Conservation (phyloP, 805 yeast genomes). For the Candida andamanensis region DNA sequence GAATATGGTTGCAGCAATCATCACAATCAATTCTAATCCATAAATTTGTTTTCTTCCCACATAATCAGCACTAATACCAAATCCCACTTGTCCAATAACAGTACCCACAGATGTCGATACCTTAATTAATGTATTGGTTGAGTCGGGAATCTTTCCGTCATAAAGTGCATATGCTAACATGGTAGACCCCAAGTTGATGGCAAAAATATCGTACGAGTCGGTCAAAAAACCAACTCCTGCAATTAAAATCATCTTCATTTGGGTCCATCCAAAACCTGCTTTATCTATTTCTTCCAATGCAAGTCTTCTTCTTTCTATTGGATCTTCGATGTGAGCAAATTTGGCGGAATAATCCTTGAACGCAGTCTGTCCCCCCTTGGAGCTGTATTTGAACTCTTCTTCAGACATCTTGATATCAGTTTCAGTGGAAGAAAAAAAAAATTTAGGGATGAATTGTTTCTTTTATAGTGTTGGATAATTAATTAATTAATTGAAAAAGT, state of each 20-base stretch:
- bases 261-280: constrained; percentile 78
- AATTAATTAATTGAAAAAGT: too few relatives aligned
- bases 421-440: too few relatives aligned
- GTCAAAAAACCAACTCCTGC: constrained; percentile 94
- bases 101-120: constrained; percentile 93
- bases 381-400: neutral
- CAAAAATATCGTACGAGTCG: constrained; percentile 89
- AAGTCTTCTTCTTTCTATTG: constrained; percentile 79
- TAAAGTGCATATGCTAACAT: constrained; percentile 79
- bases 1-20: constrained; percentile 72
- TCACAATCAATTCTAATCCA: constrained; percentile 80
- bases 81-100: constrained; percentile 82
- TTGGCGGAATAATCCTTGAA: constrained; percentile 79
- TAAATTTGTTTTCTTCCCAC: constrained; percentile 85
- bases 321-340: constrained; percentile 78
- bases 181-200: constrained; percentile 76
- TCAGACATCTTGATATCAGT: neutral
- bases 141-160: constrained; percentile 57
- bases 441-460: too few relatives aligned
- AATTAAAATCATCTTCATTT: constrained; percentile 72
- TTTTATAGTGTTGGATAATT: too few relatives aligned
- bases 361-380: constrained; percentile 74
- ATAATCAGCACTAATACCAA: constrained; percentile 76
- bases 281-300: constrained; percentile 82
- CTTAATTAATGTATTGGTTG: constrained; percentile 73